Evolutionary conservation across 371 early-diverging fungal genomes (phyloP).

Genomic region (Mucor plumbeus): DNA sequence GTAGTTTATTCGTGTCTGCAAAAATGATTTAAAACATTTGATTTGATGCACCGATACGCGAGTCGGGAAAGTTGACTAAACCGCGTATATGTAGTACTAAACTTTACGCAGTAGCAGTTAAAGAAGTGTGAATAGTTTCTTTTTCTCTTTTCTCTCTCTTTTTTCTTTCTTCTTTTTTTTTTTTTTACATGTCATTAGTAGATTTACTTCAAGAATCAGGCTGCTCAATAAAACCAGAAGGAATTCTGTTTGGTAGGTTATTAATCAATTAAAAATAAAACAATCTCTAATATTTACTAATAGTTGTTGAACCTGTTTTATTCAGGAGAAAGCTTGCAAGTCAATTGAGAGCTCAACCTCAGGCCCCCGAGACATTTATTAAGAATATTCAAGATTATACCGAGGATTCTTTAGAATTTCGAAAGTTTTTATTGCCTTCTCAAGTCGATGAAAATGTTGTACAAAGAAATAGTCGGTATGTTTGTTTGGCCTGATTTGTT

Average conservation of each 20-base stretch:
- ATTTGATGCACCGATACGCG: slow-evolving; percentile 7
- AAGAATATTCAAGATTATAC: slow-evolving; percentile 33
- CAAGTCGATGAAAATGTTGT: slow-evolving; percentile 21
- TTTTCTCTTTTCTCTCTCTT: neutral
- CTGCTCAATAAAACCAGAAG: slow-evolving; percentile 10
- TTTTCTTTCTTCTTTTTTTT: slow-evolving; percentile 8
- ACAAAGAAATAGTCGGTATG: slow-evolving; percentile 27
- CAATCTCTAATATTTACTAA: neutral
- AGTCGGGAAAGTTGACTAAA: neutral
- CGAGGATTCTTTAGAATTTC: slow-evolving; percentile 32
- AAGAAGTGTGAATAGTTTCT: neutral
- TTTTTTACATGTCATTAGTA: slow-evolving; percentile 16
- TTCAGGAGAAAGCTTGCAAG: slow-evolving; percentile 43
- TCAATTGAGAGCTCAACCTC: slow-evolving; percentile 32
- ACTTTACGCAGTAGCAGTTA: neutral
- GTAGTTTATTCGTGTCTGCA: neutral
- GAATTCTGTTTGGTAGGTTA: slow-evolving; percentile 15
- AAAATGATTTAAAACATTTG: neutral
- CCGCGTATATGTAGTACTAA: neutral
- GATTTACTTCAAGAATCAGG: slow-evolving; percentile 24
- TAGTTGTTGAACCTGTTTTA: slow-evolving; percentile 25
- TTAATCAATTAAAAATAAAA: too few species aligned
- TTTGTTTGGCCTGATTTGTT: neutral
- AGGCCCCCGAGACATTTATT: slow-evolving; percentile 30
- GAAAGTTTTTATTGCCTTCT: slow-evolving; percentile 45